phyloP scores from a whole-genome alignment of 1,284 basidiomycete genomes.

The Grifola frondosa region DNA sequence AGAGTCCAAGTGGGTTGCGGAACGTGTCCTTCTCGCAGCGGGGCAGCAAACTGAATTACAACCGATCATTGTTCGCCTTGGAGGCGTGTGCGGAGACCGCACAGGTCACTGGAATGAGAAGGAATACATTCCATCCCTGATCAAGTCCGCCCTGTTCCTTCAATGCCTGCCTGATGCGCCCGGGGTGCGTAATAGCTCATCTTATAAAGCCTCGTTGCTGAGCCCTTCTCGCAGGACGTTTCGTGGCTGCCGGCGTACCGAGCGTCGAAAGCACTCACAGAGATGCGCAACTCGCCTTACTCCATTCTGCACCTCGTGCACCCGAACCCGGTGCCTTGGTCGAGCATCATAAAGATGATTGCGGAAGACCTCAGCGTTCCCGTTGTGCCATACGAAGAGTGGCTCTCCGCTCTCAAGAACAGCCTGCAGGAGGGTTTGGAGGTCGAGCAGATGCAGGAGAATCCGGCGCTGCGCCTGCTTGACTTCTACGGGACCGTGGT shows the following conservation, averaged over 20 bases:
- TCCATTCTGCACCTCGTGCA: slow-evolving; percentile 31
- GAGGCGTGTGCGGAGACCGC: slow-evolving; percentile 40
- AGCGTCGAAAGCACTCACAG: slow-evolving; percentile 23
- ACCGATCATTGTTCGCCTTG: slow-evolving; percentile 38
- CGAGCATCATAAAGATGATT: slow-evolving; percentile 18
- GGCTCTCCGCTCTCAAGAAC: slow-evolving; percentile 19
- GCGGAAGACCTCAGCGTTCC: slow-evolving; percentile 18
- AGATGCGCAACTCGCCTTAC: slow-evolving; percentile 20
- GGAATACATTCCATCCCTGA: slow-evolving; percentile 46
- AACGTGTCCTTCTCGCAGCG: slow-evolving; percentile 28
- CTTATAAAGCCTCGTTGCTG: not conserved
- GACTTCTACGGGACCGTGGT: slow-evolving; percentile 17
- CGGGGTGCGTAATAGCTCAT: slow-evolving; percentile 11
- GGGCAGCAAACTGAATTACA: slow-evolving; percentile 22
- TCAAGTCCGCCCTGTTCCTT: slow-evolving; percentile 33
- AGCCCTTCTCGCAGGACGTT: slow-evolving; percentile 10
- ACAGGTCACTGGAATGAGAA: slow-evolving; percentile 43
- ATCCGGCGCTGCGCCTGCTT: slow-evolving; percentile 21
- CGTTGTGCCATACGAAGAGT: slow-evolving; percentile 24
- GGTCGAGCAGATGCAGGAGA: slow-evolving; percentile 14
- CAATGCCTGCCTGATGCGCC: slow-evolving; percentile 27
- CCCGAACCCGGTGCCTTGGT: slow-evolving; percentile 24
- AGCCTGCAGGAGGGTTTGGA: slow-evolving; percentile 3
- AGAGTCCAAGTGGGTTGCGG: slow-evolving; percentile 42
- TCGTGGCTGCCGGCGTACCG: slow-evolving; percentile 27